Percentiles rank a stretch among this genome's conserved stretches.
phyloP scores from a whole-genome alignment of 108 stramenopile species.

The Cyclotella atomus region DNA sequence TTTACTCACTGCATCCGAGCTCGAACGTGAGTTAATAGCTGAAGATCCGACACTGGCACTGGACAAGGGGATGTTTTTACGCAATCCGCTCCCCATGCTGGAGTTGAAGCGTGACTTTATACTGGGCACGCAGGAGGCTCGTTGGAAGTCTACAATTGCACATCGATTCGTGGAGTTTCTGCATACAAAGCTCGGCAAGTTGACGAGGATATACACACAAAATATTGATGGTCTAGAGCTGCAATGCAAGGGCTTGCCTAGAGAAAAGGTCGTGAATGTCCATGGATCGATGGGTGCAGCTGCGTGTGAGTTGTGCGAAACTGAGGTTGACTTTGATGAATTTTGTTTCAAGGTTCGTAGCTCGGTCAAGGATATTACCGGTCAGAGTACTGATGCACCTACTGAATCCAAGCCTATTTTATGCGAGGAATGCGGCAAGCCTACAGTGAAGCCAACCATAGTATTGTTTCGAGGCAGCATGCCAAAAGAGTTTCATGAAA shows the following conservation, averaged over 20 bases:
- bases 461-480: conserved; percentile 80
- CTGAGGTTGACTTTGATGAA: conserved; percentile 54
- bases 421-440: conserved; percentile 64
- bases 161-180: conserved; percentile 88
- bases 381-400: conserved; percentile 65
- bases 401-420: conserved; percentile 61
- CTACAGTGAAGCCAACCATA: conserved; percentile 84
- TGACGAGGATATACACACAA: conserved; percentile 62
- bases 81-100: conserved; percentile 85
- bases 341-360: conserved; percentile 63
- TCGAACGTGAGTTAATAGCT: conserved; percentile 52
- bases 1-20: conserved; percentile 53
- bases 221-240: conserved; percentile 73
- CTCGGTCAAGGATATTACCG: conserved; percentile 82
- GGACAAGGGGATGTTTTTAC: conserved; percentile 74
- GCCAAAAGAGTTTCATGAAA: conserved; percentile 72
- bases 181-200: conserved; percentile 62
- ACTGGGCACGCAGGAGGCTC: conserved; percentile 63
- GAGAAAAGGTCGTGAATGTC: conserved; percentile 73
- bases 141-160: conserved; percentile 82
- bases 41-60: conserved; percentile 67
- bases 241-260: conserved; percentile 69
- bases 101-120: conserved; percentile 87
- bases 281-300: conserved; percentile 89
- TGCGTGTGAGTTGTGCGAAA: conserved; percentile 76